phyloP scores from a whole-genome alignment of 768 basidiomycete species.

The Mycena galopus region DNA sequence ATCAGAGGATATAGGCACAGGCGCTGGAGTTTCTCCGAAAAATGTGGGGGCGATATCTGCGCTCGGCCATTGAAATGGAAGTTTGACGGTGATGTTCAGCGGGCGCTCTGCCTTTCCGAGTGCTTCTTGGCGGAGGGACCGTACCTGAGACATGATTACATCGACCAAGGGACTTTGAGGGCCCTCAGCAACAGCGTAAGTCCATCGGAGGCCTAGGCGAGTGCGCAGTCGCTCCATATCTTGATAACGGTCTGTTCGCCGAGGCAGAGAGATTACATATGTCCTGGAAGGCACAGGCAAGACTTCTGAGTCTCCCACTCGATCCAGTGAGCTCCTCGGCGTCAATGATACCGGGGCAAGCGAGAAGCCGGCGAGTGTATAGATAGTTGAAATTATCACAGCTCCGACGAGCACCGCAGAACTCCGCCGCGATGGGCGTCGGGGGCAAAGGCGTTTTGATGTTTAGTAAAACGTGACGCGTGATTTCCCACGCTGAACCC shows the following conservation, averaged over 20 bases:
- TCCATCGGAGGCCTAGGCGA: background rate
- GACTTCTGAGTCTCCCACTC: background rate
- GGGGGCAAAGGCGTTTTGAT: background rate
- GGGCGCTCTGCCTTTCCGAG: background rate
- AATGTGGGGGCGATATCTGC: background rate
- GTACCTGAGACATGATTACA: slow-evolving; percentile 23
- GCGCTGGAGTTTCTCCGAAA: background rate
- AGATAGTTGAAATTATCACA: background rate
- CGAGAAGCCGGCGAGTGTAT: background rate
- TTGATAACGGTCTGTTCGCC: slow-evolving; percentile 64
- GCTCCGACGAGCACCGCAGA: background rate
- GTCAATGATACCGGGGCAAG: background rate
- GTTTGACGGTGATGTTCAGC: slow-evolving; percentile 11
- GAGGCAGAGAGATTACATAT: slow-evolving; percentile 73
- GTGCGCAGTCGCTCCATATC: slow-evolving; percentile 63
- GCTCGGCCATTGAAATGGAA: slow-evolving; percentile 50
- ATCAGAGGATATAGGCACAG: background rate
- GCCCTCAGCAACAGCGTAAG: background rate
- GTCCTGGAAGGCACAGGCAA: slow-evolving; percentile 57
- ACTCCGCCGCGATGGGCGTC: background rate
- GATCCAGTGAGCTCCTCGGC: background rate
- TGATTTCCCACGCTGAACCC: too few relatives aligned
- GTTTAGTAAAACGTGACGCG: background rate
- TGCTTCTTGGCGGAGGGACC: slow-evolving; percentile 19
- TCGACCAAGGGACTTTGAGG: slow-evolving; percentile 18